phyloP scores from a whole-genome alignment of 176 grass and related monocot genomes.

The Musa troglodytarum region DNA sequence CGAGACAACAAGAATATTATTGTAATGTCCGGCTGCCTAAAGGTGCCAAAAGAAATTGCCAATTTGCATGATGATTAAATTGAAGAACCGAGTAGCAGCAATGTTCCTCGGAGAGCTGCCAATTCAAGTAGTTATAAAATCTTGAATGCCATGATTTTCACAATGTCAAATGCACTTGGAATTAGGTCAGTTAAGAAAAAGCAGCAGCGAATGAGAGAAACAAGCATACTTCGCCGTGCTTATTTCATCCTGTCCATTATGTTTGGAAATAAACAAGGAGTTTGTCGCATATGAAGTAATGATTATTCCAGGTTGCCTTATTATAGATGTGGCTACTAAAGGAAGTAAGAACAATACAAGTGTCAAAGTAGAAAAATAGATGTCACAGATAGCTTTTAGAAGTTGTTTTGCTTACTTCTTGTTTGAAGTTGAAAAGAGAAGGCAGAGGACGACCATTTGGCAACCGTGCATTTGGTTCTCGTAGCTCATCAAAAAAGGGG shows the following conservation, averaged over 20 bases:
- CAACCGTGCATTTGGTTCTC: conserved; percentile 43
- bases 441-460: conserved; percentile 51
- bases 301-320: too few species aligned
- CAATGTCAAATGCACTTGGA: neutral
- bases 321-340: neutral
- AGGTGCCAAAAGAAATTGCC: neutral
- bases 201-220: too few species aligned
- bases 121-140: neutral
- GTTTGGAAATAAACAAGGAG: neutral
- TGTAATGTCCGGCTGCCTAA: neutral
- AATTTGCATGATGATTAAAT: too few species aligned
- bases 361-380: neutral
- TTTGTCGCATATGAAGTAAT: neutral
- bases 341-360: neutral
- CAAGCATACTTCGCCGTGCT: neutral
- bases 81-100: neutral
- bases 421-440: conserved; percentile 54
- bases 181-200: neutral
- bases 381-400: neutral
- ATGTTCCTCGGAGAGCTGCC: neutral
- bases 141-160: too few species aligned
- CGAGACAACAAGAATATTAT: neutral
- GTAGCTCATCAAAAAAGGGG: conserved; percentile 58
- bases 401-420: conserved; percentile 36
- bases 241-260: neutral